Conservation (phyloP, 2,329 filamentous ascomycete genomes). For the Cercospora zeae-maydis region DNA sequence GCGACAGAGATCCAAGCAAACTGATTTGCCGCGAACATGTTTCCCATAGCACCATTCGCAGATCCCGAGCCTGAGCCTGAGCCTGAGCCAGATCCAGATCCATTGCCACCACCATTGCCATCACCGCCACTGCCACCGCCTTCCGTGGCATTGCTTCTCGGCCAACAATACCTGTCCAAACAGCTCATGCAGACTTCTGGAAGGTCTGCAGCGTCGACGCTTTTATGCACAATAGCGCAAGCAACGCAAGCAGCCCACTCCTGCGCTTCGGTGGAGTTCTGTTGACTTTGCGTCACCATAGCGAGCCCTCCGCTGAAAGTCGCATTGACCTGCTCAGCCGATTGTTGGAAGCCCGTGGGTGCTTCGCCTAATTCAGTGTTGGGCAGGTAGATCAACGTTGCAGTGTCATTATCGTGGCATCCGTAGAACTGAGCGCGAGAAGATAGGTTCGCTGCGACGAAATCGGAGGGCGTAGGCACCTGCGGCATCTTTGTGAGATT, state of each 20-base stretch:
- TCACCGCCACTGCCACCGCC: background rate
- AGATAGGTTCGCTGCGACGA: slow-evolving; percentile 13
- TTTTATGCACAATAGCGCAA: slow-evolving; percentile 19
- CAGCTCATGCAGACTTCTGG: slow-evolving; percentile 12
- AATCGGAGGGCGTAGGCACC: slow-evolving; percentile 6
- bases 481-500: slow-evolving; percentile 14
- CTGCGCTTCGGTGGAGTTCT: background rate
- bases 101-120: background rate
- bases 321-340: slow-evolving; percentile 1
- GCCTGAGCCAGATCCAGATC: background rate
- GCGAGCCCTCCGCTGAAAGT: slow-evolving; percentile 8
- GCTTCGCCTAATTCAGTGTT: slow-evolving; percentile 9
- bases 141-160: background rate
- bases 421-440: slow-evolving; percentile 17
- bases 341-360: background rate
- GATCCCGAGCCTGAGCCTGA: background rate
- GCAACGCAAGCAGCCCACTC: slow-evolving; percentile 17
- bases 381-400: slow-evolving; percentile 15
- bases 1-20: background rate
- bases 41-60: background rate
- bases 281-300: slow-evolving; percentile 16
- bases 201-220: background rate
- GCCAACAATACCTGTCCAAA: slow-evolving; percentile 19
- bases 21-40: background rate
- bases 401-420: slow-evolving; percentile 9